Percentiles rank a stretch among this genome's conserved stretches.
Conservation (phyloP, 2,329 filamentous ascomycete genomes). For the Penicillium hordei region DNA sequence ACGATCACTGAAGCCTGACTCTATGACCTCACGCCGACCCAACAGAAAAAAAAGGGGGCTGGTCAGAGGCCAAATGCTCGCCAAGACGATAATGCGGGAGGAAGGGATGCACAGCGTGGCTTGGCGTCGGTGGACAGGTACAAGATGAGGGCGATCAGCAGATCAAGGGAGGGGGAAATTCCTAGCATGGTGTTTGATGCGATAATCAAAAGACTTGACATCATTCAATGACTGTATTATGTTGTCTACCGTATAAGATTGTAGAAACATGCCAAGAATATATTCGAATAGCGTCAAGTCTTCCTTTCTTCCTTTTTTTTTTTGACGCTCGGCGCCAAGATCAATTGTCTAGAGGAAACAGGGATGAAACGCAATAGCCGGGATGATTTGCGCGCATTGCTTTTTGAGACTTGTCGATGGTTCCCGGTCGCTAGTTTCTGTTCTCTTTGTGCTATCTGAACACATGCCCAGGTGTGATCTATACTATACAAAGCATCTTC, state of each 20-base stretch:
- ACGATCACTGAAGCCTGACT: constrained; percentile 1
- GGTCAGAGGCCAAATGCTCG: constrained; percentile 11
- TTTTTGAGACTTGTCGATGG: neutral
- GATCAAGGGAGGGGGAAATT: constrained; percentile 16
- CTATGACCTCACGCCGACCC: neutral
- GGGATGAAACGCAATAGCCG: neutral
- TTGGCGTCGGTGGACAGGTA: constrained; percentile 22
- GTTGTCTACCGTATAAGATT: neutral
- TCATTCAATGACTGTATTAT: constrained; percentile 9
- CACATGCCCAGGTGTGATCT: neutral
- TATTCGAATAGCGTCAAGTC: constrained; percentile 3
- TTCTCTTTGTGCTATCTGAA: neutral
- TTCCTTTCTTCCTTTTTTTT: neutral
- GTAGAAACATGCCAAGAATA: neutral
- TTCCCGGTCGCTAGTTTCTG: neutral
- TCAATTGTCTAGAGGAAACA: neutral
- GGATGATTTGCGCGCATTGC: constrained; percentile 6
- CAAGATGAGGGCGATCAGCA: constrained; percentile 10
- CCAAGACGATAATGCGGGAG: constrained; percentile 31
- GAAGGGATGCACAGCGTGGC: constrained; percentile 31
- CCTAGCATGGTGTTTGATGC: neutral
- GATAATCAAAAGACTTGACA: constrained; percentile 1
- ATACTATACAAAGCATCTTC: neutral
- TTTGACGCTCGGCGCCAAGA: constrained; percentile 3
- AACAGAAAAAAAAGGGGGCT: constrained; percentile 4